Evolutionary conservation across 2,329 filamentous ascomycete genomes (phyloP).

Genomic region (Hirsutella thompsonii): DNA sequence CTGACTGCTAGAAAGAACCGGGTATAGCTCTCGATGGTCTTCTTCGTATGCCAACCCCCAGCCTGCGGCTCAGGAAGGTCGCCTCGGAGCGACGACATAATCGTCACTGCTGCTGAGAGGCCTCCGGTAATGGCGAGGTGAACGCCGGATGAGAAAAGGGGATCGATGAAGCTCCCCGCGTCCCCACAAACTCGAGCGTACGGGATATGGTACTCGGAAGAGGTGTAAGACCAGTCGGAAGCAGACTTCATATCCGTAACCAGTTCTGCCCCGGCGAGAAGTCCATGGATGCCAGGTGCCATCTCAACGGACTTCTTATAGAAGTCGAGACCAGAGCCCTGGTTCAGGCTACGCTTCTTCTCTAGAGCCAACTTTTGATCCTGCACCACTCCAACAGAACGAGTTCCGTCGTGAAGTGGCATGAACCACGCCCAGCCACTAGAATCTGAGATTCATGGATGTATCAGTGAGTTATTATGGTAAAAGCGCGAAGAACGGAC

Average conservation of each 20-base stretch:
- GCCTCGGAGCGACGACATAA: slow-evolving; percentile 23
- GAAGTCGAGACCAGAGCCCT: slow-evolving; percentile 14
- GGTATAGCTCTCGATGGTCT: slow-evolving; percentile 30
- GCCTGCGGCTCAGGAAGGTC: slow-evolving; percentile 23
- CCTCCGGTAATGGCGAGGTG: slow-evolving; percentile 29
- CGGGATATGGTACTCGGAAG: slow-evolving; percentile 26
- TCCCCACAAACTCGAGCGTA: slow-evolving; percentile 29
- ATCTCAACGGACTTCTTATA: slow-evolving; percentile 20
- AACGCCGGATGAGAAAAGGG: slow-evolving; percentile 33
- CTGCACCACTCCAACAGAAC: slow-evolving; percentile 28
- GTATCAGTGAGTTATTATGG: not conserved
- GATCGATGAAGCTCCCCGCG: slow-evolving; percentile 36
- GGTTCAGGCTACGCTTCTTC: slow-evolving; percentile 15
- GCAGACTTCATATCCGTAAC: slow-evolving; percentile 24
- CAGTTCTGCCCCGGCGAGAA: slow-evolving; percentile 20
- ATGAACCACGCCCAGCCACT: slow-evolving; percentile 39
- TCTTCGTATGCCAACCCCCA: slow-evolving; percentile 28
- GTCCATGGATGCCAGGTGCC: slow-evolving; percentile 13
- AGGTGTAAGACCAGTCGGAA: slow-evolving; percentile 34
- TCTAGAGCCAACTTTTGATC: slow-evolving; percentile 21
- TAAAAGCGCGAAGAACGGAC: not conserved
- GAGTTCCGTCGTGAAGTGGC: slow-evolving; percentile 31
- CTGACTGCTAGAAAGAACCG: slow-evolving; percentile 25
- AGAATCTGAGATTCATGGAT: slow-evolving; percentile 23
- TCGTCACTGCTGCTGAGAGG: slow-evolving; percentile 31